phyloP scores from a whole-genome alignment of 2,329 filamentous ascomycete genomes.

The Colletotrichum navitas region DNA sequence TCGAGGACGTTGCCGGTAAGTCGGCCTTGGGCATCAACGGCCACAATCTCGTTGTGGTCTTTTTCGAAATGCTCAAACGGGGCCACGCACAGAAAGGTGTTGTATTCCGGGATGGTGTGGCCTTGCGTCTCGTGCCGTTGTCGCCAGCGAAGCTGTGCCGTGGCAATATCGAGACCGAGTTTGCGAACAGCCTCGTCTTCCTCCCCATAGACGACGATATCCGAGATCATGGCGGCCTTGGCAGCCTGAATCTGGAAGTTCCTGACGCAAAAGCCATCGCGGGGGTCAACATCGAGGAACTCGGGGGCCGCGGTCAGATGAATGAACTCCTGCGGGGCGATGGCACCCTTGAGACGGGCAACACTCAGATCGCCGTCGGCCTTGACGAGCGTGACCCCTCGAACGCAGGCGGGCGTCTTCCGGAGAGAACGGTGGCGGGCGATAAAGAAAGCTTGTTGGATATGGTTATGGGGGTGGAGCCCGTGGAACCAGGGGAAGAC shows the following conservation, averaged over 20 bases:
- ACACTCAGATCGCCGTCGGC: conserved; percentile 82
- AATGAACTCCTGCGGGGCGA: conserved; percentile 85
- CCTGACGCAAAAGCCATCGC: conserved; percentile 91
- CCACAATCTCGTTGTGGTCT: conserved; percentile 76
- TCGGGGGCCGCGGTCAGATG: conserved; percentile 61
- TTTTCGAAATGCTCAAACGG: conserved; percentile 80
- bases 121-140: conserved; percentile 70
- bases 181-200: conserved; percentile 71
- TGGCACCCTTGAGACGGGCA: conserved; percentile 86
- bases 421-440: conserved; percentile 79
- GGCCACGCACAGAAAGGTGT: conserved; percentile 82
- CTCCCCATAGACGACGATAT: conserved; percentile 93
- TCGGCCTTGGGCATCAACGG: conserved; percentile 78
- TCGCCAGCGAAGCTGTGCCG: conserved; percentile 82
- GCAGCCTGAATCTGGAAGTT: conserved; percentile 97
- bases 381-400: conserved; percentile 88
- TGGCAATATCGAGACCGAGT: conserved; percentile 76
- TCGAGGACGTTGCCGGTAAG: conserved; percentile 85
- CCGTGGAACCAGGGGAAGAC: conserved; percentile 98
- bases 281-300: conserved; percentile 88
- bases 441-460: conserved; percentile 91
- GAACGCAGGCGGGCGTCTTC: conserved; percentile 80
- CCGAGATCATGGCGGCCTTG: conserved; percentile 88
- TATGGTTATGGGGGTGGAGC: conserved; percentile 86
- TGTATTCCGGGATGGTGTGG: conserved; percentile 74